Evolutionary conservation across 2,329 filamentous ascomycete genomes (phyloP).

Genomic region (Aspergillus caelatus): DNA sequence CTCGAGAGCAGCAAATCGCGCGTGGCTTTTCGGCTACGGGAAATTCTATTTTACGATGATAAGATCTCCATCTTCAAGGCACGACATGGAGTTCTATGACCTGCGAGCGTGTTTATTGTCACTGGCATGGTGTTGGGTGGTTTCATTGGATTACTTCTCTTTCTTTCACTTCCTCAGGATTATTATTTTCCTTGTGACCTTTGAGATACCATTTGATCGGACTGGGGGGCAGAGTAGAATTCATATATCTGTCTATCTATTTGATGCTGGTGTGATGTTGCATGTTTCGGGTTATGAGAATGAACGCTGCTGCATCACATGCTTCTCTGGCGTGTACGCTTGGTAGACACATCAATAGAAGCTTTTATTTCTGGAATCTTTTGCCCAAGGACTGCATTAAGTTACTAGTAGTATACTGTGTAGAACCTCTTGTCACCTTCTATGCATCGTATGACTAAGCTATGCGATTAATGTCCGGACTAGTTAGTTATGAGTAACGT

Average conservation of each 20-base stretch:
- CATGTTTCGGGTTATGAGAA: background rate
- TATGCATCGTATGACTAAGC: background rate
- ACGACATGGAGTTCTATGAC: constrained; percentile 59
- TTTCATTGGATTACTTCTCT: background rate
- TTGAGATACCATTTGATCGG: constrained; percentile 20
- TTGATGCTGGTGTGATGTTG: background rate
- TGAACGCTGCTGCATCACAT: background rate
- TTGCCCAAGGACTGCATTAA: background rate
- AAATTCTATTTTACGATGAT: constrained; percentile 84
- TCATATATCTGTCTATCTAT: background rate
- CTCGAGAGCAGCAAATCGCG: constrained; percentile 42
- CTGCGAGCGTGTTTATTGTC: constrained; percentile 3
- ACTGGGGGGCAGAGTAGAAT: constrained; percentile 1
- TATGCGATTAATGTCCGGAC: background rate
- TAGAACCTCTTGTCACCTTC: too few relatives aligned
- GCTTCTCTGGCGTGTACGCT: background rate
- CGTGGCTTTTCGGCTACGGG: constrained; percentile 64
- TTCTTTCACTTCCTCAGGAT: background rate
- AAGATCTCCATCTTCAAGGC: constrained; percentile 80
- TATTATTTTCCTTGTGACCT: constrained; percentile 3
- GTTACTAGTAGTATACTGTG: too few relatives aligned
- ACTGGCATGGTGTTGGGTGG: constrained; percentile 11
- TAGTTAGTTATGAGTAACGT: background rate
- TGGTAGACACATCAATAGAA: background rate
- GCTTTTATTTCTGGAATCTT: background rate